These are phyloP conservation scores for Alternaria brassicae DNA, from an alignment of 2,329 filamentous ascomycete species.

Conservation along the genomic window DNA sequence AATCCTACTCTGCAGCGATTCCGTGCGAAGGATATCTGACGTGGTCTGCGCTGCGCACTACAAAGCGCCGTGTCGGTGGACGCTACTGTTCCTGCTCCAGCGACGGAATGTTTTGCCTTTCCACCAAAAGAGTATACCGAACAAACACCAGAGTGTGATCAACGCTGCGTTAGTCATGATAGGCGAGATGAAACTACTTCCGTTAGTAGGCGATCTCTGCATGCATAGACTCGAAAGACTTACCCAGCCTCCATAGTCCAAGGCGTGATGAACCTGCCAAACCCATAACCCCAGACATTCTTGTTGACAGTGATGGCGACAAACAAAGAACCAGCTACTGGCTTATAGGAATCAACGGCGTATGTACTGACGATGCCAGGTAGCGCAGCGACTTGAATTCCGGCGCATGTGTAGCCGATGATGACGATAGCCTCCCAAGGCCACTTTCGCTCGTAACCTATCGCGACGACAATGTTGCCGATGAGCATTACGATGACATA, in stretches of 20 bases:
- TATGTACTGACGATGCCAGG: conserved; percentile 67
- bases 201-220: conserved; percentile 11
- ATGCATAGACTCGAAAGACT: conserved; percentile 4
- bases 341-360: conserved; percentile 70
- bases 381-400: conserved; percentile 66
- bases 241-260: conserved; percentile 60
- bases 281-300: conserved; percentile 69
- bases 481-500: conserved; percentile 64
- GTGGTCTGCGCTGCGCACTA: not conserved
- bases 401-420: conserved; percentile 64
- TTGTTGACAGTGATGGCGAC: conserved; percentile 69
- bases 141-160: conserved; percentile 61
- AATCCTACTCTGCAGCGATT: not conserved
- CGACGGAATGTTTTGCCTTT: conserved; percentile 65
- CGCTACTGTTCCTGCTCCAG: conserved; percentile 63
- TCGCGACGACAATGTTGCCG: conserved; percentile 63
- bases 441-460: conserved; percentile 63
- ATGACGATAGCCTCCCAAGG: conserved; percentile 65
- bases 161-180: conserved; percentile 68
- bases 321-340: conserved; percentile 66
- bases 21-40: too few species aligned
- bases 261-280: conserved; percentile 62
- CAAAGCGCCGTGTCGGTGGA: conserved; percentile 50
- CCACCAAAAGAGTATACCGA: conserved; percentile 64
- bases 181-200: conserved; percentile 54